Percentiles rank a stretch among this genome's conserved stretches.
Evolutionary conservation across 2,329 filamentous ascomycete species (phyloP).

Genomic region (Aspergillus proliferans): DNA sequence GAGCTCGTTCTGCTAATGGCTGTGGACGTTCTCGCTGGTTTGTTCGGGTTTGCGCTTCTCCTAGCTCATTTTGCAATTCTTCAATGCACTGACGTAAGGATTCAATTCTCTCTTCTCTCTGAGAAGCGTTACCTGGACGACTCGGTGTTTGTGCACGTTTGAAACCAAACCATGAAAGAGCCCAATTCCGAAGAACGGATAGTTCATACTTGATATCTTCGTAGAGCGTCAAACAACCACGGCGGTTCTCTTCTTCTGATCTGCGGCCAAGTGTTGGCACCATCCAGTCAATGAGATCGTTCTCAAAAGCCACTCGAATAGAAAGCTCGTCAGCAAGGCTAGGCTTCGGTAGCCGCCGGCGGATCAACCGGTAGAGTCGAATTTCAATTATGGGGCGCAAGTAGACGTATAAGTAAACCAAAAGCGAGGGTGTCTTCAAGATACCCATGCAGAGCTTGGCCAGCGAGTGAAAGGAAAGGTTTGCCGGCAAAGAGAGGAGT

Average conservation of each 20-base stretch:
- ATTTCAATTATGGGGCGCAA: conserved; percentile 34
- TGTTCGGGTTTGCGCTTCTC: conserved; percentile 12
- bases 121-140: conserved; percentile 8
- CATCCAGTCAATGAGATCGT: conserved; percentile 40
- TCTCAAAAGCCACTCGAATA: conserved; percentile 36
- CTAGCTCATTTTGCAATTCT: conserved; percentile 24
- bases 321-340: conserved; percentile 36
- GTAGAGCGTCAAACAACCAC: conserved; percentile 28
- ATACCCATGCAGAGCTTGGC: conserved; percentile 20
- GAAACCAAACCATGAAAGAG: conserved; percentile 26
- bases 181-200: conserved; percentile 23
- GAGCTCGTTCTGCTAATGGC: conserved; percentile 11
- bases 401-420: conserved; percentile 31
- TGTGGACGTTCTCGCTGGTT: conserved; percentile 8
- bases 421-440: conserved; percentile 29
- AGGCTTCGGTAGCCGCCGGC: conserved; percentile 37
- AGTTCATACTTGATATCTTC: conserved; percentile 36
- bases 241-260: conserved; percentile 35
- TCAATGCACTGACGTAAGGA: conserved; percentile 25
- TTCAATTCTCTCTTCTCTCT: conserved; percentile 20
- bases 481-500: conserved; percentile 22
- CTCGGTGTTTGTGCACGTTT: conserved; percentile 10
- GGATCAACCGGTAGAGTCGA: conserved; percentile 35
- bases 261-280: conserved; percentile 35
- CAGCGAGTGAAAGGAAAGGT: conserved; percentile 23